Evolutionary conservation across 2,329 filamentous ascomycete species (phyloP), one percentile per base, ranked within the genome.

Genomic region (Arthroderma uncinatum): DNA sequence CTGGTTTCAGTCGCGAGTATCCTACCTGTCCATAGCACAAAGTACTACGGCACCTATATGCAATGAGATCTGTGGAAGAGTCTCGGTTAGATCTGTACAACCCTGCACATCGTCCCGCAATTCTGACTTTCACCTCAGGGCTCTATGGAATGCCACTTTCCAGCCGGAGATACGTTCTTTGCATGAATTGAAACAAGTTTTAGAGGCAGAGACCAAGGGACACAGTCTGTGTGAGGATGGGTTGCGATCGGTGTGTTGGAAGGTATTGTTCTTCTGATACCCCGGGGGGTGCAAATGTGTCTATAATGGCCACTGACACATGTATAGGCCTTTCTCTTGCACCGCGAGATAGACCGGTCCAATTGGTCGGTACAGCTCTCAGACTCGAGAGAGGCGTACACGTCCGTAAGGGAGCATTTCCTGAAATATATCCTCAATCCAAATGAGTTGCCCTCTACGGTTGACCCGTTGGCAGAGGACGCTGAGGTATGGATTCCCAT

Each of bases 171-270:
- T 65, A 78, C 79, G 63, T 14, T 74, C 76, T 56, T 80, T 77
- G 64, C 73, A 86, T 59, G 79, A 83, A 59, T 74, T 90, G 57
- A 83, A 81, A 70, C 77, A 77, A 62, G 82, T 82, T n/a, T 78
- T 88, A 55, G 82, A 79, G 68, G 73, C 79, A 61, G 79, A 83
- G 64, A 79, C 71, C 58, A 68, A 80, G 16, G 70, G 79, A 14
- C 70, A 71, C 9, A 86, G 80, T 65, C 82, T 85, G 53, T 89
- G 86, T 68, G 74, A 83, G 55, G 77, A 83, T 50, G 89, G 89
- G 12, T 82, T 90, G 62, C 83, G 91, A 57, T 96, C 92, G 2
- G 80, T 94, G 37, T 95, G 87, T 71, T 97, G 92, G 92, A 96
- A 95, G 82, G 87, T 86, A 30, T 58, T 57, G 12, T 28, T 25